Conservation (phyloP, 768 basidiomycete species). For the Lactarius deliciosus region DNA sequence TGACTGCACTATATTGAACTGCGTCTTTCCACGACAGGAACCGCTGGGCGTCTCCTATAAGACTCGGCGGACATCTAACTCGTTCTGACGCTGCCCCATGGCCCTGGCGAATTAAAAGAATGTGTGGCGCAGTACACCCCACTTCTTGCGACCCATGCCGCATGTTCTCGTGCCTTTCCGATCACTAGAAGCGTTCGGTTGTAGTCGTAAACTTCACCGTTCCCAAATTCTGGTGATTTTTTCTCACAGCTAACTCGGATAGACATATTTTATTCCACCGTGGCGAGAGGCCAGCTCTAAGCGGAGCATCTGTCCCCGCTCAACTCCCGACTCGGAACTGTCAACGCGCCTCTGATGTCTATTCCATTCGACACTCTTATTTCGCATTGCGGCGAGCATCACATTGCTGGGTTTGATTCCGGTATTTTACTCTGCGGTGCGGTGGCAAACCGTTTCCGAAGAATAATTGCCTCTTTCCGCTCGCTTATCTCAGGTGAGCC, state of each 20-base stretch:
- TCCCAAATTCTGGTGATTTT: not conserved
- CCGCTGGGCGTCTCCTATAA: not conserved
- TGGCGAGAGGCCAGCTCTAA: not conserved
- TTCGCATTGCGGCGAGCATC: not conserved
- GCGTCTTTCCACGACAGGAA: not conserved
- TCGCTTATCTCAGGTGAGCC: slow-evolving; percentile 15
- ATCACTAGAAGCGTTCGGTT: not conserved
- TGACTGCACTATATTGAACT: not conserved
- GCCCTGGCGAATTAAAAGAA: not conserved
- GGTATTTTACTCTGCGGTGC: slow-evolving; percentile 3
- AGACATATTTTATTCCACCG: slow-evolving; percentile 4
- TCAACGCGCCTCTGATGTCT: not conserved
- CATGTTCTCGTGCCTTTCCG: slow-evolving; percentile 2
- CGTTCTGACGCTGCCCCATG: not conserved
- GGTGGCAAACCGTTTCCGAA: not conserved
- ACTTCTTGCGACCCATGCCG: not conserved
- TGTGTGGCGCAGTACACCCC: not conserved
- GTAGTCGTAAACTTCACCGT: not conserved
- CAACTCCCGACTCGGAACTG: slow-evolving; percentile 1
- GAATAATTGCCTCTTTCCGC: not conserved
- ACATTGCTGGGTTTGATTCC: not conserved
- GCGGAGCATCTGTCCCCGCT: not conserved
- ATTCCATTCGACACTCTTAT: not conserved
- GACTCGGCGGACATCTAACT: not conserved
- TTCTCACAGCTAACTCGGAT: not conserved